Percentiles rank a stretch among this genome's conserved stretches.
phyloP scores from a whole-genome alignment of 2,329 filamentous ascomycete species.

The Colletotrichum endophyticum region DNA sequence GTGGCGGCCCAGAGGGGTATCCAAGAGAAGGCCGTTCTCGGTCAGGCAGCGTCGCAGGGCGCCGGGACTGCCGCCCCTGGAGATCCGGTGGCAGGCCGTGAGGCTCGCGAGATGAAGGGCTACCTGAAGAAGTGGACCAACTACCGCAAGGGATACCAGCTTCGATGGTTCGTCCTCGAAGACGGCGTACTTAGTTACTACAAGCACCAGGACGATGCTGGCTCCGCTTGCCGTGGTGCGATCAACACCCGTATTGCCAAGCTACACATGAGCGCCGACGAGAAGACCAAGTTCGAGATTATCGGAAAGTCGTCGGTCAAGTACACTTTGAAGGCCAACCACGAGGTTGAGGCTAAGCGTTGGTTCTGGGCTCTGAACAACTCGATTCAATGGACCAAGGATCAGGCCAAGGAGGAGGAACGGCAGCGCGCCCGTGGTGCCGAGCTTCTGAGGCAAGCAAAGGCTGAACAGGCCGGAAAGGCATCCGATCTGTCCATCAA shows the following conservation, averaged over 20 bases:
- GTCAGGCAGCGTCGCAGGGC: conserved; percentile 67
- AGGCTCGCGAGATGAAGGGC: conserved; percentile 95
- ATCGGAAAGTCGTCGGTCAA: conserved; percentile 98
- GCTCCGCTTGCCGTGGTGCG: conserved; percentile 92
- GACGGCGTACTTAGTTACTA: conserved; percentile 98
- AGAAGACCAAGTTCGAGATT: conserved; percentile 98
- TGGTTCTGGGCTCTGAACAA: conserved; percentile 99
- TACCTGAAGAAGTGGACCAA: conserved; percentile 99
- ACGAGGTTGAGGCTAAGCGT: conserved; percentile 95
- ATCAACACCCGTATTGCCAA: conserved; percentile 99
- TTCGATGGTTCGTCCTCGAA: conserved; percentile 97
- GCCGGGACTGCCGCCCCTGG: conserved; percentile 56
- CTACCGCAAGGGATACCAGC: conserved; percentile 94
- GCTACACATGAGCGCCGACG: conserved; percentile 93
- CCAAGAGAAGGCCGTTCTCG: conserved; percentile 95
- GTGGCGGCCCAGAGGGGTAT: conserved; percentile 94
- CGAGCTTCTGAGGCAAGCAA: conserved; percentile 78
- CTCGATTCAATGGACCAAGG: conserved; percentile 97
- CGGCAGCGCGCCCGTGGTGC: conserved; percentile 75
- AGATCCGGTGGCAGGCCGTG: conserved; percentile 75
- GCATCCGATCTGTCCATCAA: conserved; percentile 50
- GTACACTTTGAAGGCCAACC: conserved; percentile 96
- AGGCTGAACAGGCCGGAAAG: conserved; percentile 70
- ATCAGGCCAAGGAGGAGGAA: conserved; percentile 92
- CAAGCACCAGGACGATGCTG: conserved; percentile 97